A percentile compares a stretch with the other conserved stretches of the same genome.
phyloP scores from a whole-genome alignment of 768 basidiomycete genomes.

The Boletus tomentosulus region DNA sequence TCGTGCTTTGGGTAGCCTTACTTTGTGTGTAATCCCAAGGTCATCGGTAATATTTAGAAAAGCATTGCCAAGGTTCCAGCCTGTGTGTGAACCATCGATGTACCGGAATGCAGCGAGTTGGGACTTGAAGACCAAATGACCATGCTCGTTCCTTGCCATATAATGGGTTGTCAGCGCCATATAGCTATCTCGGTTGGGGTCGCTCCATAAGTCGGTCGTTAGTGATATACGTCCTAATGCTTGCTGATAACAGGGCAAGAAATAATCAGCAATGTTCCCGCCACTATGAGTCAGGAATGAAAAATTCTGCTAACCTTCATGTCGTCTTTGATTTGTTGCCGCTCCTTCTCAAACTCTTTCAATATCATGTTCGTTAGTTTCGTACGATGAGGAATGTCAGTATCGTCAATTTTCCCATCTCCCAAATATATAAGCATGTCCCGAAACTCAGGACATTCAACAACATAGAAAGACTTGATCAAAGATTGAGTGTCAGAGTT shows the following conservation, averaged over 20 bases:
- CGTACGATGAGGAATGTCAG: background rate
- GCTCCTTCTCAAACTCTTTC: background rate
- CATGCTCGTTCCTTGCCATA: background rate
- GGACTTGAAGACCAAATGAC: background rate
- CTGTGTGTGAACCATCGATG: background rate
- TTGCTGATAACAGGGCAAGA: background rate
- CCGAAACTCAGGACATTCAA: background rate
- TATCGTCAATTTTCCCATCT: background rate
- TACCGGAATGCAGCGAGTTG: background rate
- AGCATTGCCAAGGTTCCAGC: background rate
- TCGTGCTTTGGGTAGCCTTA: too few relatives aligned
- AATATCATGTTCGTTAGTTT: background rate
- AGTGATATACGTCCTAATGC: background rate
- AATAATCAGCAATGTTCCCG: too few relatives aligned
- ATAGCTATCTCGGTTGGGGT: background rate
- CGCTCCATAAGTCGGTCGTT: constrained; percentile 4
- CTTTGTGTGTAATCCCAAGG: background rate
- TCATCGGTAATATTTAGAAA: background rate
- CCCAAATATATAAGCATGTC: background rate
- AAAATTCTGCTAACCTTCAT: too few relatives aligned
- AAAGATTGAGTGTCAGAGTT: too few relatives aligned
- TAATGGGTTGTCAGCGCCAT: constrained; percentile 6
- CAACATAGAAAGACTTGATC: background rate
- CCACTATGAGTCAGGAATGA: too few relatives aligned
- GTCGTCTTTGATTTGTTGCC: background rate